These are phyloP conservation scores for Fusarium oligoseptatum DNA, from an alignment of 2,329 filamentous ascomycete genomes.

Conservation along the genomic window DNA sequence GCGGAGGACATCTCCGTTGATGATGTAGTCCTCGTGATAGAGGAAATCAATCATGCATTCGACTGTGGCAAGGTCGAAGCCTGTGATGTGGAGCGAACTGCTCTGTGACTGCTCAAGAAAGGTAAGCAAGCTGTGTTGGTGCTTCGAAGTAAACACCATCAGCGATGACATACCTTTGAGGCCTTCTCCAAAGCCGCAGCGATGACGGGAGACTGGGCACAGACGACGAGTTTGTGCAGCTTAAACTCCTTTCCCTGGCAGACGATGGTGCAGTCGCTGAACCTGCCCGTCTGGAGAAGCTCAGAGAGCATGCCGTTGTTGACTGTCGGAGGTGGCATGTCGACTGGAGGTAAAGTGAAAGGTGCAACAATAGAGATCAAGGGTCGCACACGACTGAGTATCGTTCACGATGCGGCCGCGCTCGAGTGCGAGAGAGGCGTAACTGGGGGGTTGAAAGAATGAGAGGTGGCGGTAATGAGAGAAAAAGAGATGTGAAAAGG, in stretches of 20 bases:
- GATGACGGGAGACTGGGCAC: constrained; percentile 37
- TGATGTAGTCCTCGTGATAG: constrained; percentile 38
- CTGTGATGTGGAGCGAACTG: constrained; percentile 24
- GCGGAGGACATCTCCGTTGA: not conserved
- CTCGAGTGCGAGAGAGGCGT: not conserved
- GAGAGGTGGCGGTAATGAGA: not conserved
- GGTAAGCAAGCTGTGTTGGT: not conserved
- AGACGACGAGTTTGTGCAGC: constrained; percentile 40
- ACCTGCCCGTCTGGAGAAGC: not conserved
- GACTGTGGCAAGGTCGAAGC: constrained; percentile 31
- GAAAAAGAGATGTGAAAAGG: not conserved
- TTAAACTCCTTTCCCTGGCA: constrained; percentile 36
- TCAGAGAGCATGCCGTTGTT: not conserved
- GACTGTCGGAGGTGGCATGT: not conserved
- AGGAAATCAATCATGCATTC: constrained; percentile 38
- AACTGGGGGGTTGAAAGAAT: not conserved
- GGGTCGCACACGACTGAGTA: not conserved
- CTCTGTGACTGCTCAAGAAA: constrained; percentile 25
- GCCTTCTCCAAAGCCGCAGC: constrained; percentile 19
- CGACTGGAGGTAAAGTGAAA: not conserved
- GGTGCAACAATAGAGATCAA: not conserved
- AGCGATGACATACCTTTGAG: constrained; percentile 20
- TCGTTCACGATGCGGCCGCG: not conserved
- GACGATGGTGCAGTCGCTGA: constrained; percentile 35
- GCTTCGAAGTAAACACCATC: no score